phyloP scores from a whole-genome alignment of 169 alveolate species.

The Plasmodium reichenowi region DNA sequence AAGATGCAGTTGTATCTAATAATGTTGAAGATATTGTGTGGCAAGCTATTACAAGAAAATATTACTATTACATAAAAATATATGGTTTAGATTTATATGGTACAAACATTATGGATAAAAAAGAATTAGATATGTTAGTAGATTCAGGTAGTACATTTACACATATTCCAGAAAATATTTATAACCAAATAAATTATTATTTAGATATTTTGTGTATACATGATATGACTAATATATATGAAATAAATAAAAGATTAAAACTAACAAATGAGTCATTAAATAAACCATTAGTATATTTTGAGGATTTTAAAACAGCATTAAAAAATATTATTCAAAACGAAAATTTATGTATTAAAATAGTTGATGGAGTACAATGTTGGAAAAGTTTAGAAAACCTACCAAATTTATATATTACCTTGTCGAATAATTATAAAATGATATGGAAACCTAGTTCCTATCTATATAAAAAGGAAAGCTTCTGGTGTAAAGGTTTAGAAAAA shows the following conservation, averaged over 20 bases:
- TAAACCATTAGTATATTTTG: slow-evolving; percentile 15
- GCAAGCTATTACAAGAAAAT: slow-evolving; percentile 48
- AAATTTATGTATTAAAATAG: slow-evolving; percentile 65
- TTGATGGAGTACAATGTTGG: slow-evolving; percentile 71
- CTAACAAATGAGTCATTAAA: slow-evolving; percentile 29
- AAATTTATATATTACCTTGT: slow-evolving; percentile 22
- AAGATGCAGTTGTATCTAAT: background rate
- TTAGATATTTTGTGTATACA: slow-evolving; percentile 57
- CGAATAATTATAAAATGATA: slow-evolving; percentile 22
- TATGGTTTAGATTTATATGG: slow-evolving; percentile 41
- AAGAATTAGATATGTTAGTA: slow-evolving; percentile 23
- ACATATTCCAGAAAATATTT: slow-evolving; percentile 53
- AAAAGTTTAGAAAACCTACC: slow-evolving; percentile 42
- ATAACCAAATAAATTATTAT: slow-evolving; percentile 37
- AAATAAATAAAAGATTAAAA: slow-evolving; percentile 32
- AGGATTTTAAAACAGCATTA: slow-evolving; percentile 34
- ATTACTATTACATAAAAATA: slow-evolving; percentile 41
- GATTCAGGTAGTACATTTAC: slow-evolving; percentile 75
- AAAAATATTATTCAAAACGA: slow-evolving; percentile 40
- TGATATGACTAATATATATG: slow-evolving; percentile 47
- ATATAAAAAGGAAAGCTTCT: slow-evolving; percentile 71
- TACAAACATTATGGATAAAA: slow-evolving; percentile 12
- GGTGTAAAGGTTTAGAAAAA: slow-evolving; percentile 86
- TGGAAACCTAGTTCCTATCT: slow-evolving; percentile 74
- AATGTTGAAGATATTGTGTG: slow-evolving; percentile 23